Base-by-base conservation (phyloP, 2,329 filamentous ascomycete species). In the Cadophora malorum region DNA sequence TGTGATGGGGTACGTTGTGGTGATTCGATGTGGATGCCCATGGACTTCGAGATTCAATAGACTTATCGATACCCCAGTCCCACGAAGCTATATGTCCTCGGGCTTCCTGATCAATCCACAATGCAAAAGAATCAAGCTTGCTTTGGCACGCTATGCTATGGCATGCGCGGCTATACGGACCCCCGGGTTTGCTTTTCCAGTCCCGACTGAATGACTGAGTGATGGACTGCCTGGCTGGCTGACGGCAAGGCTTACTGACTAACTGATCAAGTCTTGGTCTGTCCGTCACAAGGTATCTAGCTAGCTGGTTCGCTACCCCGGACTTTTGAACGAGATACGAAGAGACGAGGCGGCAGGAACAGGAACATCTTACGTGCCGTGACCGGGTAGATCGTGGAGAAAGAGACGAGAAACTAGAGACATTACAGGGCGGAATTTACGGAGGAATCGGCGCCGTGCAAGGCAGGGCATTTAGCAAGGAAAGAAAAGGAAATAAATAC, bases 41-140 rank as follows among this genome's bases (percentile, higher is more conserved):
- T 12, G 7, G 12, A 33, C 28, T 33, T 33, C 52, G 28, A 33
- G 25, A 55, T n/a, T 19, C 7, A 19, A 19, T 31, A 33, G 6
- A 14, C 25, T 31, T 55, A 14, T 55, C 25, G 52, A 58, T 16
- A 58, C 38, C 33, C 31, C 33, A 23, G 31, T 58, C 31, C 10
- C 8, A 33, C 8, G n/a, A 38, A 38, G 55, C 55, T 58, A 58
- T 58, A 38, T 38, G 19, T 38, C 33, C 31, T 58, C n/a, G 55
- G 16, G 33, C 28, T 41, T 58, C 31, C 55, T 38, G 55, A 58
- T 38, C 52, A 16, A 58, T n/a, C 52, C 53, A 56, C 14, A 35
- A 35, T 38, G 33, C 7, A 35, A 2, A 58, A 1, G 9, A 38
- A 23, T 21, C 33, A 58, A 23, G 55, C 31, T 23, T 58, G 33